Base-by-base conservation (phyloP, 2,329 filamentous ascomycete genomes). In the Aspergillus viridinutans region DNA sequence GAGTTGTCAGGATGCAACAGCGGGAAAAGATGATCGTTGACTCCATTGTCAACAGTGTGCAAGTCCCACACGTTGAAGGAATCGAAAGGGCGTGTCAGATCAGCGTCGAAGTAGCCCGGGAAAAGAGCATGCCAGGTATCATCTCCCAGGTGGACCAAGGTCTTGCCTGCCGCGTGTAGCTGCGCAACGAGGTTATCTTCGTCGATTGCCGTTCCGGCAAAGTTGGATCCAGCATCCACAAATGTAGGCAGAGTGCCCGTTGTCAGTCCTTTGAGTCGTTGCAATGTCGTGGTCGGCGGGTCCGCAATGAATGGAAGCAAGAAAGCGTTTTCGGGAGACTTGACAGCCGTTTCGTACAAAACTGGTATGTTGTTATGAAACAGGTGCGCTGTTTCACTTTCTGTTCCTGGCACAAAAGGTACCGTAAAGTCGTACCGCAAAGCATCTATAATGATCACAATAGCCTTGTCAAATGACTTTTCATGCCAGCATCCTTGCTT, bases 51-150 rank as follows among this genome's bases (percentile, higher is more conserved):
- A 2, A 99, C 90, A 0, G 94, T 97, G 72, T 97, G 92, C 66
- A 99, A 76, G 72, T 99, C 94, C 91, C 92, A 97, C 6, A 97
- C 94, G 69, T 97, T 97, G 78, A 99, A 96, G 60, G 93, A 97
- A 72, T 97, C 93, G 73, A 96, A 99, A 0, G 94, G 85, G 65
- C 82, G 85, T 64, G 92, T 96, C 56, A 97, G 85, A 56, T 93
- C 89, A 8, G 86, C 78, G 72, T 96, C 88, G 67, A 99, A 99
- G 73, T 95, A 92, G n/a, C 83, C 90, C 0, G 94, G 94, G 71
- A 97, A 99, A 17, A 99, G 79, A 47, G 90, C 83, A 63, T 92
- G 90, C 94, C 94, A 99, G 4, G 94, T 99, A 75, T 99, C 93
- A 72, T 99, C 94, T n/a, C 94, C 94, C 40, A 99, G 79, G 68